Evolutionary conservation across 495 filamentous ascomycete genomes (phyloP), one percentile per base, ranked within the genome.

Genomic region (Penicillium soppii): DNA sequence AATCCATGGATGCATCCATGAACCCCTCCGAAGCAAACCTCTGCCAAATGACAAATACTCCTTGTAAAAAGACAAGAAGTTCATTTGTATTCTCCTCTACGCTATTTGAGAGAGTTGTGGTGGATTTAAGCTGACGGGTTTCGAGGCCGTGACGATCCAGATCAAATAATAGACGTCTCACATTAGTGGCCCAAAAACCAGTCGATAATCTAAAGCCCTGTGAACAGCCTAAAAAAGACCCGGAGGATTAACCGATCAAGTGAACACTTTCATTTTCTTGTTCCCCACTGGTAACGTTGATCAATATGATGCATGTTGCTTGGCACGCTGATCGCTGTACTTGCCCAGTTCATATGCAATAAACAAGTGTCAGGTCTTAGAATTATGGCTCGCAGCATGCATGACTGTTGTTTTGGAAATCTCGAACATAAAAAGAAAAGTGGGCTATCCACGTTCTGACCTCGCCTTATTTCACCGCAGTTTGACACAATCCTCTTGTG

Each of bases 301-400:
- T 62, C 58, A 57, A 60, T 65, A 44, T 60, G 56, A 65, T 65
- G 56, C 48, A 62, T 65, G 22, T 38, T 42, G 30, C 62, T 62
- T 59, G 53, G 56, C 58, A 23, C 17, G 56, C 20, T 49, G 51
- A 62, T 53, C 50, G 42, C 22, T 29, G 20, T 5, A 9, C 17
- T 17, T 27, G 33, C 22, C 12, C 29, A 16, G 9, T 47, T 17
- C 19, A 25, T 29, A 23, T 52, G 19, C 2, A 0, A 21, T 27
- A 23, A 16, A n/a, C n/a, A n/a, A 7, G 17, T 21, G 13, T 12
- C 35, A n/a, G 22, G 12, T n/a, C 23, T 37, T 35, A 52, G n/a
- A 5, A 25, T 16, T 40, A 39, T 49, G 47, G 47, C 47, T 49
- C 47, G 47, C 26, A 49, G 47, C 12, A 49, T 49, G 47, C 47